Evolutionary conservation across 306 rosid species (phyloP).

Genomic region (Sophora flavescens): DNA sequence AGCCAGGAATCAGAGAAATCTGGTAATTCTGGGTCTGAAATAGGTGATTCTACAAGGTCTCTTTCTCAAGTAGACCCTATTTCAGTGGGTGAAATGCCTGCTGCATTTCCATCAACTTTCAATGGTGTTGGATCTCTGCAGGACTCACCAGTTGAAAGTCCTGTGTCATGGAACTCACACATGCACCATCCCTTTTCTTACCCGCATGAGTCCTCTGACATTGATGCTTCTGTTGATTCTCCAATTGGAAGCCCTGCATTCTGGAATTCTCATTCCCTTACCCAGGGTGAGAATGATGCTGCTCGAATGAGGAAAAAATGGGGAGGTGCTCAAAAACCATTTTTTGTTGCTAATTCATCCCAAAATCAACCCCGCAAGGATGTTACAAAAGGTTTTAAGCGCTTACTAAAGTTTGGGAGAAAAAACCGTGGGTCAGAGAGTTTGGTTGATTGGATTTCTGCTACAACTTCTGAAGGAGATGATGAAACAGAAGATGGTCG

Average conservation of each 20-base stretch:
- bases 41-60: constrained; percentile 71
- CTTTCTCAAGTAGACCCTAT: constrained; percentile 77
- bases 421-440: constrained; percentile 92
- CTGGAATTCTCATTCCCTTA: constrained; percentile 89
- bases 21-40: constrained; percentile 81
- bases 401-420: constrained; percentile 92
- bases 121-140: constrained; percentile 68
- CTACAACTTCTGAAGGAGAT: constrained; percentile 99
- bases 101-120: constrained; percentile 63
- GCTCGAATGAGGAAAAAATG: constrained; percentile 98
- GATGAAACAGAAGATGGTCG: constrained; percentile 96
- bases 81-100: constrained; percentile 72
- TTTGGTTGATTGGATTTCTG: constrained; percentile 93
- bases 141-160: constrained; percentile 95
- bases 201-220: constrained; percentile 85
- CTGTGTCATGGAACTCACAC: constrained; percentile 87
- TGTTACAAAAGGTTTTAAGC: constrained; percentile 90
- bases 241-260: constrained; percentile 97
- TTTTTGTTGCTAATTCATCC: constrained; percentile 76
- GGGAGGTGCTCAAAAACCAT: constrained; percentile 97
- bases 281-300: constrained; percentile 84
- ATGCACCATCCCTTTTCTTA: constrained; percentile 78
- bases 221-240: constrained; percentile 88
- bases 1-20: constrained; percentile 80
- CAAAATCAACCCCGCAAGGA: constrained; percentile 92